These are phyloP conservation scores for Beauveria medogensis DNA, from an alignment of 2,329 filamentous ascomycete genomes.

Conservation along the genomic window DNA sequence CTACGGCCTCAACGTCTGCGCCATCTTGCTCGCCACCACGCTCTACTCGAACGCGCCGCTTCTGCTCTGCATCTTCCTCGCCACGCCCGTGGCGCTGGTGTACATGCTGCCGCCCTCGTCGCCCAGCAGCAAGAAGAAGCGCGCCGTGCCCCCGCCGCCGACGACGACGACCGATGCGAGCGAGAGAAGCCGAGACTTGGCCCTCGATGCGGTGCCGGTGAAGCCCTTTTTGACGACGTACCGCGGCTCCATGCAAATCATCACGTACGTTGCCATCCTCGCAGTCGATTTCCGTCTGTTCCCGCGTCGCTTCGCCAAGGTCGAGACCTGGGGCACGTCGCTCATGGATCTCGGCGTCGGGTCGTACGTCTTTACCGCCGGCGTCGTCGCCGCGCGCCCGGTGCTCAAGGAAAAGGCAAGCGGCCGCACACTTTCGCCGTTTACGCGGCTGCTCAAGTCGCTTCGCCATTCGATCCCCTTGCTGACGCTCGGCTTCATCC, in stretches of 20 bases:
- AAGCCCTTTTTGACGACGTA: conserved; percentile 93
- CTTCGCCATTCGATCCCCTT: conserved; percentile 77
- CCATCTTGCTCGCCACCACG: conserved; percentile 77
- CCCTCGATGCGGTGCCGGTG: conserved; percentile 51
- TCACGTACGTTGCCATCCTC: conserved; percentile 86
- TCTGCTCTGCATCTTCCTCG: conserved; percentile 65
- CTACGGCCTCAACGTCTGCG: conserved; percentile 78
- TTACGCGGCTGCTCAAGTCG: conserved; percentile 54
- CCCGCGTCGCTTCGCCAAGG: conserved; percentile 90
- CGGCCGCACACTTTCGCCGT: conserved; percentile 40
- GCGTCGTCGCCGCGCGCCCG: conserved; percentile 79
- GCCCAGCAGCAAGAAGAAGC: conserved; percentile 35
- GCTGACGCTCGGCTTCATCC: conserved; percentile 67
- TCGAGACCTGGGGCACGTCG: conserved; percentile 99
- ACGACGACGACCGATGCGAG: conserved; percentile 26
- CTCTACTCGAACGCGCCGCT: conserved; percentile 70
- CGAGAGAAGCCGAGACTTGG: conserved; percentile 6
- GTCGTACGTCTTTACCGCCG: conserved; percentile 92
- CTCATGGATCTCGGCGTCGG: conserved; percentile 97
- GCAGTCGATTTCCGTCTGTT: conserved; percentile 94
- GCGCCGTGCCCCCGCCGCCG: conserved; percentile 35
- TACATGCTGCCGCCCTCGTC: conserved; percentile 39
- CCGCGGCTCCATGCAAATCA: conserved; percentile 81
- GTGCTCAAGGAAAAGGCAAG: conserved; percentile 61
- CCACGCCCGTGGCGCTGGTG: conserved; percentile 61